Conservation (phyloP, 345 rosid genomes). For the Eucalyptus lansdowneana region DNA sequence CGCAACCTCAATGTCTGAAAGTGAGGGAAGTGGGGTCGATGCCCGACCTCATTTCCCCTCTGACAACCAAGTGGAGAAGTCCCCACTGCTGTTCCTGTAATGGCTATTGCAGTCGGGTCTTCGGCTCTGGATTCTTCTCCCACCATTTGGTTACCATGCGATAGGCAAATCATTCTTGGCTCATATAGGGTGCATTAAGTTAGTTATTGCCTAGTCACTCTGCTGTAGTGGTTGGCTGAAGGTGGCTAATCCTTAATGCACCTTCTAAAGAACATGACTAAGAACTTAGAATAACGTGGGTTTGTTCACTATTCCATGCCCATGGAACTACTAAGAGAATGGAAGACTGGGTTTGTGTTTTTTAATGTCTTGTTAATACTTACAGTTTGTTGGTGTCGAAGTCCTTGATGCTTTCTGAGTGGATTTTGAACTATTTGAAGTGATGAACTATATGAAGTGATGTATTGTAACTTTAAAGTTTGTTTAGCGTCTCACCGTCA, state of each 20-base stretch:
- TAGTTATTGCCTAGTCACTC: not conserved
- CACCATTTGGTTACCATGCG: conserved; percentile 30
- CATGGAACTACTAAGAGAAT: not conserved
- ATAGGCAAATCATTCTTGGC: conserved; percentile 99
- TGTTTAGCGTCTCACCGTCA: not conserved
- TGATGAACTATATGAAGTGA: not conserved
- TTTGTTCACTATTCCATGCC: not conserved
- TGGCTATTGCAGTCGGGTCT: not conserved
- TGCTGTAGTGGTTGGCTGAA: not conserved
- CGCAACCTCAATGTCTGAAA: conserved; percentile 48
- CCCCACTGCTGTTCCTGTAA: not conserved
- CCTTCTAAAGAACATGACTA: not conserved
- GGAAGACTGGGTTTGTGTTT: not conserved
- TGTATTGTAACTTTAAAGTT: not conserved
- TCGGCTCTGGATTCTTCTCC: conserved; percentile 7
- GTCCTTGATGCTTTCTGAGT: not conserved
- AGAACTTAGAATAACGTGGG: not conserved
- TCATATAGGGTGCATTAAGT: conserved; percentile 7
- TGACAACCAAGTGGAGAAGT: conserved; percentile 20
- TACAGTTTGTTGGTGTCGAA: not conserved
- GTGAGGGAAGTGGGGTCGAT: conserved; percentile 9
- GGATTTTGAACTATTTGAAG: not conserved
- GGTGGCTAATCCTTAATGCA: not conserved
- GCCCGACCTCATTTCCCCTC: conserved; percentile 2
- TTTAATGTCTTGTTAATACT: not conserved